These are phyloP conservation scores for Ceratocystis alfenasii DNA, from an alignment of 2,329 filamentous ascomycete genomes.

Conservation along the genomic window DNA sequence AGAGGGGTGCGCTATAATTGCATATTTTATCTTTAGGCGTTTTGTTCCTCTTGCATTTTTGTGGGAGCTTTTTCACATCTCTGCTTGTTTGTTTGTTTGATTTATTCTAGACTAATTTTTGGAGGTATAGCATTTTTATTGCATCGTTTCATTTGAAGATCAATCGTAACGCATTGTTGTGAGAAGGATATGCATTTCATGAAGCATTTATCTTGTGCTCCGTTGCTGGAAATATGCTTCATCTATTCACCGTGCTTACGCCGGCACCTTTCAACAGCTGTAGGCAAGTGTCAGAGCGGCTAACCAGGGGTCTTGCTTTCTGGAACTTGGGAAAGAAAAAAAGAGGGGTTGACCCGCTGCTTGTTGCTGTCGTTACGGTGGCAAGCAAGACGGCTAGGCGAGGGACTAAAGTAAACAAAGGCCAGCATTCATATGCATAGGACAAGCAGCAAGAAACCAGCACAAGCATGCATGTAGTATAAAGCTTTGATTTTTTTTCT, in stretches of 20 bases:
- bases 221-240: background rate
- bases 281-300: background rate
- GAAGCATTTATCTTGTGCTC: no score
- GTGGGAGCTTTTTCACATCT: background rate
- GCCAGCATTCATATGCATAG: background rate
- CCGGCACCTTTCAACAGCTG: background rate
- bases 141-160: background rate
- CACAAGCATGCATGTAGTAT: background rate
- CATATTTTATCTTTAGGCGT: background rate
- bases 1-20: background rate
- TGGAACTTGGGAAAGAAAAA: background rate
- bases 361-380: constrained; percentile 8
- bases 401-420: constrained; percentile 6
- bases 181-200: no score
- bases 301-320: background rate
- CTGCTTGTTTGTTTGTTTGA: background rate
- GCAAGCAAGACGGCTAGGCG: background rate
- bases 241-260: background rate
- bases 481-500: background rate
- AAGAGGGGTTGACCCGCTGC: background rate
- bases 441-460: background rate
- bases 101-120: constrained; percentile 6
- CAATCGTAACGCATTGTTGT: background rate
- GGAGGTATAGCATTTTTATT: constrained; percentile 6
- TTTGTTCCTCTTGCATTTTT: background rate